Evolutionary conservation across 2,329 filamentous ascomycete genomes (phyloP).

Genomic region (Ophiocordyceps sinensis): DNA sequence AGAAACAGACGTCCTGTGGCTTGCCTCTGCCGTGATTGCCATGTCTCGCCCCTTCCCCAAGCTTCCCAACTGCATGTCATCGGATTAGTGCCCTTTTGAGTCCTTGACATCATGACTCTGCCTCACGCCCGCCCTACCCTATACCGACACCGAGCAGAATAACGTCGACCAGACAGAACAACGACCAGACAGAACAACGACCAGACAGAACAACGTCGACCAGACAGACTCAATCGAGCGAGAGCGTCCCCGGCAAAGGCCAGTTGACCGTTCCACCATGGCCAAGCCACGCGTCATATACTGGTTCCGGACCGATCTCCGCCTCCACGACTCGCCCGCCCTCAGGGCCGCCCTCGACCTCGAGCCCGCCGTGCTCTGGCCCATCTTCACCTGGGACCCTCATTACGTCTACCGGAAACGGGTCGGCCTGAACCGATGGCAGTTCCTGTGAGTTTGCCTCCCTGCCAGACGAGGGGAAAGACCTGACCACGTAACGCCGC

Average conservation of each 20-base stretch:
- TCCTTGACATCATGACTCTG: no score
- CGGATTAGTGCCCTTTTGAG: no score
- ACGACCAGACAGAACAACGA: no score
- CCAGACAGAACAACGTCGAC: no score
- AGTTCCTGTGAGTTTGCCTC: slow-evolving; percentile 39
- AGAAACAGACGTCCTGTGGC: neutral
- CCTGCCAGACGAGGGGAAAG: neutral
- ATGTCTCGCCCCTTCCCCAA: no score
- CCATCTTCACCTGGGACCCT: slow-evolving; percentile 69
- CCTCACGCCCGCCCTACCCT: no score
- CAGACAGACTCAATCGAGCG: no score
- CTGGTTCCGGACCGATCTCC: slow-evolving; percentile 67
- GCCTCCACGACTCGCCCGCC: slow-evolving; percentile 64
- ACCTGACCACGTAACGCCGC: neutral
- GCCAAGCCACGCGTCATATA: slow-evolving; percentile 42
- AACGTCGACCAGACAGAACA: no score
- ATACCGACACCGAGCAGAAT: no score
- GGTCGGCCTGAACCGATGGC: slow-evolving; percentile 60
- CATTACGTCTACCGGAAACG: slow-evolving; percentile 63
- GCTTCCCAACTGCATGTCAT: no score
- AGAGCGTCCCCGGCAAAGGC: neutral
- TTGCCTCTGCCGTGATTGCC: neutral
- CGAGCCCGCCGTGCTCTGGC: slow-evolving; percentile 53
- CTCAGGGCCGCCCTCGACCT: slow-evolving; percentile 58
- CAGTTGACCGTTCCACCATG: slow-evolving; percentile 11